phyloP scores from a whole-genome alignment of 306 rosid genomes.

The Hippophae gyantsensis region DNA sequence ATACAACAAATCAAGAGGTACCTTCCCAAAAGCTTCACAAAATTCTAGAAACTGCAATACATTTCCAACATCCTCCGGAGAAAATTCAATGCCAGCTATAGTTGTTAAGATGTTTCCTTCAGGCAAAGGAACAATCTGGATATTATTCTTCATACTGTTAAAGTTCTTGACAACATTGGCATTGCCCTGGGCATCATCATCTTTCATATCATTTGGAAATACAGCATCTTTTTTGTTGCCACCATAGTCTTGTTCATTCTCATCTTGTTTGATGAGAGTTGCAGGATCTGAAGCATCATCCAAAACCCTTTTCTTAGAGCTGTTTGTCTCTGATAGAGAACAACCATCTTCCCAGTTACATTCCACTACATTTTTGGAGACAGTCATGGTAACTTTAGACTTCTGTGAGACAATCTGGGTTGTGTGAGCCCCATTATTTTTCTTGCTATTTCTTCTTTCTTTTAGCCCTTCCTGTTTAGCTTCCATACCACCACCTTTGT shows the following conservation, averaged over 20 bases:
- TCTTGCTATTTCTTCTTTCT: slow-evolving; percentile 44
- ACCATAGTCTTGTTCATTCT: slow-evolving; percentile 6
- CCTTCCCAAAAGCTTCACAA: slow-evolving; percentile 65
- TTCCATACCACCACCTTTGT: slow-evolving; percentile 23
- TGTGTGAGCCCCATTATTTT: slow-evolving; percentile 26
- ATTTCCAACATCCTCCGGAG: slow-evolving; percentile 49
- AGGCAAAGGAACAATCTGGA: slow-evolving; percentile 39
- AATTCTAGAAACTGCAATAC: slow-evolving; percentile 80
- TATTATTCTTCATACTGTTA: slow-evolving; percentile 4
- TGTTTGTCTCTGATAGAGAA: slow-evolving; percentile 9
- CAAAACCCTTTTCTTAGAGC: slow-evolving; percentile 5
- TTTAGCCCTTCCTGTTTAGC: slow-evolving; percentile 36
- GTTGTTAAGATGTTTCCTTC: slow-evolving; percentile 32
- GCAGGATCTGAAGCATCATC: slow-evolving; percentile 5
- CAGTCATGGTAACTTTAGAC: slow-evolving; percentile 20
- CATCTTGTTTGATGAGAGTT: neutral
- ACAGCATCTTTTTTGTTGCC: slow-evolving; percentile 6
- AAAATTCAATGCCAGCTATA: slow-evolving; percentile 39
- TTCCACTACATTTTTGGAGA: slow-evolving; percentile 16
- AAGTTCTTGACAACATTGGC: slow-evolving; percentile 14
- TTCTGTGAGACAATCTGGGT: slow-evolving; percentile 18
- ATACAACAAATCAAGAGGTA: slow-evolving; percentile 12
- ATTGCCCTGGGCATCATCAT: slow-evolving; percentile 16
- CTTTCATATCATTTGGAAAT: slow-evolving; percentile 11
- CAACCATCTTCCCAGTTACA: slow-evolving; percentile 12